These are phyloP conservation scores for Lavandula angustifolia DNA, from an alignment of 257 asterid genomes.

Conservation along the genomic window DNA sequence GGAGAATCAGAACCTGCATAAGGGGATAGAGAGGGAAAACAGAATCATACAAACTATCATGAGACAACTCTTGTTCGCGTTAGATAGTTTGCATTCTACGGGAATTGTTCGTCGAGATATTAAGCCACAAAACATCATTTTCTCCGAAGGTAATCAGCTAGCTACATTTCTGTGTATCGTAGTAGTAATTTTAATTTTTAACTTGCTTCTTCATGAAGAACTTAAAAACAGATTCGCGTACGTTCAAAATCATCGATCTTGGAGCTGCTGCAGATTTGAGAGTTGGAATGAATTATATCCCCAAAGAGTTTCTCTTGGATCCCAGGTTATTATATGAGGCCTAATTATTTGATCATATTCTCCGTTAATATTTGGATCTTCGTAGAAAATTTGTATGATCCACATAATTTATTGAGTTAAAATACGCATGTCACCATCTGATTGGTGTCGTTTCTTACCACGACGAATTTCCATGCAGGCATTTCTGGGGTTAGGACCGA, in stretches of 20 bases:
- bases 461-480: constrained; percentile 47
- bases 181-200: constrained; percentile 8
- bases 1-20: constrained; percentile 63
- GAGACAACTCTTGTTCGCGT: constrained; percentile 86
- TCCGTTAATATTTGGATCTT: too few relatives aligned
- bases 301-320: constrained; percentile 90
- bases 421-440: too few relatives aligned
- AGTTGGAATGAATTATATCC: constrained; percentile 95
- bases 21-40: constrained; percentile 90
- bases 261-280: constrained; percentile 98
- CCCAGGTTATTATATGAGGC: constrained; percentile 65
- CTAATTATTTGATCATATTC: too few relatives aligned
- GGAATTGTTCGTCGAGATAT: constrained; percentile 96
- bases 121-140: constrained; percentile 91
- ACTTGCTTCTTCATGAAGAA: constrained; percentile 20
- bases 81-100: constrained; percentile 89
- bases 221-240: constrained; percentile 64
- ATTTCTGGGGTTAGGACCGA: constrained; percentile 69
- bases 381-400: not conserved
- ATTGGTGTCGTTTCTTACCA: not conserved
- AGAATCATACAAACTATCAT: constrained; percentile 81
- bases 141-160: constrained; percentile 66
- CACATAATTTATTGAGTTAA: not conserved
- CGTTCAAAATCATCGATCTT: constrained; percentile 91
- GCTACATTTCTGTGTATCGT: constrained; percentile 1